phyloP scores from a whole-genome alignment of 176 grass and related monocot genomes.

The Typha latifolia region DNA sequence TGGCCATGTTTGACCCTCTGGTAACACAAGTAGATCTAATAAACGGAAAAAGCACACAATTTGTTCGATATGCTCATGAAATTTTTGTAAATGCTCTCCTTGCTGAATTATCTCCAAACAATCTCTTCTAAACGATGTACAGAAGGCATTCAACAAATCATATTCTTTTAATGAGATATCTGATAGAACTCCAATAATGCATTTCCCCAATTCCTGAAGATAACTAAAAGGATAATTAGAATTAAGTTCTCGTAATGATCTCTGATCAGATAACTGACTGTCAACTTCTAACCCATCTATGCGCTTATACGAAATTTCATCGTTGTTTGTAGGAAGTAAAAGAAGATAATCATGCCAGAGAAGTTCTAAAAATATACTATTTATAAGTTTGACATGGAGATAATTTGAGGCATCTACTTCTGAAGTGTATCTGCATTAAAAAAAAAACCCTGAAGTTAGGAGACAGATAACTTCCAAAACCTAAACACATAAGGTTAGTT shows the following conservation, averaged over 20 bases:
- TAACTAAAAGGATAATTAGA: constrained; percentile 36
- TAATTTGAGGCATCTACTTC: constrained; percentile 27
- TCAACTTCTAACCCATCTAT: constrained; percentile 23
- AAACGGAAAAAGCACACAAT: constrained; percentile 62
- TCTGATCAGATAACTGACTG: constrained; percentile 33
- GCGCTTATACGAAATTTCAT: constrained; percentile 3
- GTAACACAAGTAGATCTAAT: constrained; percentile 50
- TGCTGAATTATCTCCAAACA: constrained; percentile 65
- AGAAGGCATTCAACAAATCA: constrained; percentile 45
- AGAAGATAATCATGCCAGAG: constrained; percentile 77
- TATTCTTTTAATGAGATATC: constrained; percentile 33
- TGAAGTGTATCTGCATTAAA: constrained; percentile 40
- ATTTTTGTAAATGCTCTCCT: constrained; percentile 42
- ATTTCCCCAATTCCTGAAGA: constrained; percentile 64
- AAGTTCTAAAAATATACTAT: constrained; percentile 47
- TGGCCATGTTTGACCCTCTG: constrained; percentile 66
- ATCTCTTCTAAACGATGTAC: constrained; percentile 45
- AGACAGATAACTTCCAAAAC: not conserved
- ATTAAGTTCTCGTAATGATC: constrained; percentile 13
- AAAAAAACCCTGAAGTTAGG: not conserved
- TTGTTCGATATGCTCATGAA: constrained; percentile 50
- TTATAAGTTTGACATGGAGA: constrained; percentile 40
- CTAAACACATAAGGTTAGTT: constrained; percentile 10
- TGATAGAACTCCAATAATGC: constrained; percentile 60
- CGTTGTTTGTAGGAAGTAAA: constrained; percentile 18